phyloP scores from a whole-genome alignment of 257 asterid species.

The Gardenia jasminoides region DNA sequence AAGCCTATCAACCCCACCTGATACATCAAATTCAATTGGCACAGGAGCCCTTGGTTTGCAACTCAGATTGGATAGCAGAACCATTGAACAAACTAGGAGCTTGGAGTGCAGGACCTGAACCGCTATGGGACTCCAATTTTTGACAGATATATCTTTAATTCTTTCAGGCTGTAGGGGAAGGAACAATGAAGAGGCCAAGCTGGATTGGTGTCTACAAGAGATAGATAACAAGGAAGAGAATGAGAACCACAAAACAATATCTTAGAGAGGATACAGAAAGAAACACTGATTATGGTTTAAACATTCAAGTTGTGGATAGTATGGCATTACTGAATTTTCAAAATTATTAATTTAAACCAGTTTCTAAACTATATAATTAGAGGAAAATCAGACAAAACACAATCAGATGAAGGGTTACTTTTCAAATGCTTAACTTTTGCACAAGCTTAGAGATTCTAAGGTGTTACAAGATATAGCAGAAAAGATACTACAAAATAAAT shows the following conservation, averaged over 20 bases:
- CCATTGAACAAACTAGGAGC: constrained; percentile 65
- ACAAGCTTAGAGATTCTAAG: background rate
- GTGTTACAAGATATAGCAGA: background rate
- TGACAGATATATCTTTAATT: constrained; percentile 63
- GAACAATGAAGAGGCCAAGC: constrained; percentile 93
- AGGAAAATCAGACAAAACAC: background rate
- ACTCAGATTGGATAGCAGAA: constrained; percentile 46
- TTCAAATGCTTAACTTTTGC: background rate
- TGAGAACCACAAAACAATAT: background rate
- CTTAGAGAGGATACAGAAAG: background rate
- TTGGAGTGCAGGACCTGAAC: constrained; percentile 87
- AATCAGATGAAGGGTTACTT: background rate
- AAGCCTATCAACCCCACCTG: constrained; percentile 45
- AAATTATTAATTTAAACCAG: background rate
- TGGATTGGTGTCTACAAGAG: constrained; percentile 86
- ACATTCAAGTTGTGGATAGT: background rate
- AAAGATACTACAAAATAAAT: background rate
- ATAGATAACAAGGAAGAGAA: constrained; percentile 2
- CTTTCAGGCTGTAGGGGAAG: constrained; percentile 83
- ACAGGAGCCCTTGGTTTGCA: constrained; percentile 44
- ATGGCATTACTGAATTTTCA: background rate
- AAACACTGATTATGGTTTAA: background rate
- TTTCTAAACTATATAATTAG: background rate
- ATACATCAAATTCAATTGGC: constrained; percentile 46
- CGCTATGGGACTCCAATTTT: constrained; percentile 63